These are phyloP conservation scores for Fusarium algeriense DNA, from an alignment of 2,329 filamentous ascomycete species.

Conservation along the genomic window DNA sequence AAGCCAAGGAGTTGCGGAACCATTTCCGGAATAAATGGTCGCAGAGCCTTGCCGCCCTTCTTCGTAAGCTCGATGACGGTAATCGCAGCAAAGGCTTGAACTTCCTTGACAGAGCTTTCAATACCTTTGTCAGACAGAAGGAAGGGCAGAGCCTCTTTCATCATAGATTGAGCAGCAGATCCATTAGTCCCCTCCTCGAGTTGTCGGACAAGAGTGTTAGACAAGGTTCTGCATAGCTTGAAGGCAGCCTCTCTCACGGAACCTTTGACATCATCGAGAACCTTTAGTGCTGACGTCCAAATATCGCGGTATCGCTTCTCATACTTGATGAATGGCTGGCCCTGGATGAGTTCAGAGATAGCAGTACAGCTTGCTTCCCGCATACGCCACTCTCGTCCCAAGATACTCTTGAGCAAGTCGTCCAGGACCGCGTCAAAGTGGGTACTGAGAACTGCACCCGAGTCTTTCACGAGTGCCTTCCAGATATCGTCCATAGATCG, in stretches of 20 bases:
- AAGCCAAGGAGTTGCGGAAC: slow-evolving; percentile 84
- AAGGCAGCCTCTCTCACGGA: slow-evolving; percentile 86
- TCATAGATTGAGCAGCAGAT: slow-evolving; percentile 80
- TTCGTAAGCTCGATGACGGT: slow-evolving; percentile 92
- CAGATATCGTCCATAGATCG: slow-evolving; percentile 98
- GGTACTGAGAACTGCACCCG: slow-evolving; percentile 78
- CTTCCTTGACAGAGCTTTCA: slow-evolving; percentile 88
- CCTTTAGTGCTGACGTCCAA: slow-evolving; percentile 87
- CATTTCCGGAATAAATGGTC: slow-evolving; percentile 84
- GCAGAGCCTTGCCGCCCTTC: slow-evolving; percentile 82
- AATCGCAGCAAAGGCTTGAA: slow-evolving; percentile 83
- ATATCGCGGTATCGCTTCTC: slow-evolving; percentile 87
- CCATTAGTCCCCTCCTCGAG: slow-evolving; percentile 81
- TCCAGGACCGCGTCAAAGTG: slow-evolving; percentile 92
- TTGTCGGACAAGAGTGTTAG: slow-evolving; percentile 85
- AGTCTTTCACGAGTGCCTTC: slow-evolving; percentile 94
- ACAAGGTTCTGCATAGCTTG: slow-evolving; percentile 84
- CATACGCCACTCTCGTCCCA: slow-evolving; percentile 93
- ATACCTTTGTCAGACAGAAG: slow-evolving; percentile 89
- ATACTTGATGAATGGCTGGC: slow-evolving; percentile 80
- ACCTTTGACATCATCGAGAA: slow-evolving; percentile 95
- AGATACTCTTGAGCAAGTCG: slow-evolving; percentile 85
- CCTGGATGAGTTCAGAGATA: slow-evolving; percentile 87
- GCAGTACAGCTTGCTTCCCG: slow-evolving; percentile 93
- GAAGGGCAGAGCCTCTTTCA: slow-evolving; percentile 90